A percentile compares a stretch with the other conserved stretches of the same genome.
Evolutionary conservation across 139 green algal species (phyloP).

Genomic region (Chlamydomonas sp.): DNA sequence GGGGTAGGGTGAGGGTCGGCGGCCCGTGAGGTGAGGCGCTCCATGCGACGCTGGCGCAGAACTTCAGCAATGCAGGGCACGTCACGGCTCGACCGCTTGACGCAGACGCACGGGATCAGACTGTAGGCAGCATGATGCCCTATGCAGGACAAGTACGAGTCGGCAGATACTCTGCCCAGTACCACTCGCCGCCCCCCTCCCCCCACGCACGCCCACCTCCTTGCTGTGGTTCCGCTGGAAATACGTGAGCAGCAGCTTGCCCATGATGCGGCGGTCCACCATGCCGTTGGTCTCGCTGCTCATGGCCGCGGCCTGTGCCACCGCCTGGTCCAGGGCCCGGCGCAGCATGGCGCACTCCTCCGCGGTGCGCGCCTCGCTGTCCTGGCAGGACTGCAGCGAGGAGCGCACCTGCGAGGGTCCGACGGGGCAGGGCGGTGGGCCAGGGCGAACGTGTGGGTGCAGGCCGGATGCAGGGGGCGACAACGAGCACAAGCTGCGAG

Average conservation of each 20-base stretch:
- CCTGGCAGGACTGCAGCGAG: not conserved
- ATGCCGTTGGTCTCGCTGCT: slow-evolving; percentile 46
- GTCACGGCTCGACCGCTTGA: too few relatives aligned
- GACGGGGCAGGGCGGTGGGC: not conserved
- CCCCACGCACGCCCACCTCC: slow-evolving; percentile 38
- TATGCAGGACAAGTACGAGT: not conserved
- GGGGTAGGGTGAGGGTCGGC: not conserved
- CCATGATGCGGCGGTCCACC: slow-evolving; percentile 71
- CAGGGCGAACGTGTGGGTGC: slow-evolving; percentile 7
- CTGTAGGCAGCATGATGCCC: not conserved
- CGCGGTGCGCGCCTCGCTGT: slow-evolving; percentile 18
- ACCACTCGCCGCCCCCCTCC: not conserved
- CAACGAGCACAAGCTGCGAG: not conserved
- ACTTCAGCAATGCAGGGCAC: too few relatives aligned
- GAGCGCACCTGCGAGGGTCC: not conserved
- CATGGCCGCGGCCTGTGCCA: slow-evolving; percentile 43
- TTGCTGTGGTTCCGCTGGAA: slow-evolving; percentile 61
- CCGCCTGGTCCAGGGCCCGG: slow-evolving; percentile 50
- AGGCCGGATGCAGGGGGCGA: not conserved
- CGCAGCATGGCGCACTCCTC: slow-evolving; percentile 72
- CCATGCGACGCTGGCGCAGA: too few relatives aligned
- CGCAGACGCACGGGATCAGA: too few relatives aligned
- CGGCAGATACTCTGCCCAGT: not conserved
- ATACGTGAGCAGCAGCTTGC: slow-evolving; percentile 77
- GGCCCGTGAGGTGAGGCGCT: too few relatives aligned